Evolutionary conservation across 768 basidiomycete species (phyloP).

Genomic region (Mycena kentingensis): DNA sequence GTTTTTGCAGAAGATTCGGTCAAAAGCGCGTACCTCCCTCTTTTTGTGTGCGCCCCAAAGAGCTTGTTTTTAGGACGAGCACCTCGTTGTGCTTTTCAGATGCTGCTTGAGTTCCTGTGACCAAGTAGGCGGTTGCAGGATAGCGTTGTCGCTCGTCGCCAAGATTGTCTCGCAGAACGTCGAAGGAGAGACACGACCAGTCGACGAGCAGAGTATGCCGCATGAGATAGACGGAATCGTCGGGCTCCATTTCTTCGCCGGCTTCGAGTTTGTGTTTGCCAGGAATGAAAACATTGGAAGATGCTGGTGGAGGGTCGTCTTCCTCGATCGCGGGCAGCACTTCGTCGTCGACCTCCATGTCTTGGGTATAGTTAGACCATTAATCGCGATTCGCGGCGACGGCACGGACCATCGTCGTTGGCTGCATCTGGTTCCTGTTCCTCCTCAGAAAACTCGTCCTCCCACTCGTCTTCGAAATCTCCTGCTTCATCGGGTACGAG

Average conservation of each 20-base stretch:
- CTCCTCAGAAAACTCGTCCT: conserved; percentile 87
- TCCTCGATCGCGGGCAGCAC: conserved; percentile 82
- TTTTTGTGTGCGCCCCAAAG: conserved; percentile 85
- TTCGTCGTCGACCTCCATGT: conserved; percentile 81
- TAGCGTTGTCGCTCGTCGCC: conserved; percentile 89
- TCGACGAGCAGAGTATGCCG: conserved; percentile 91
- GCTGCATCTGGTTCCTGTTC: conserved; percentile 68
- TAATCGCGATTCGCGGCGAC: not conserved
- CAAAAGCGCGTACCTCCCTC: conserved; percentile 72
- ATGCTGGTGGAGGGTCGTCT: conserved; percentile 64
- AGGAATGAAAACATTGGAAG: conserved; percentile 74
- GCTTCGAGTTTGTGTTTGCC: conserved; percentile 72
- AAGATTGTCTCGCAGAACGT: conserved; percentile 83
- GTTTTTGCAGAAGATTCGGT: conserved; percentile 3
- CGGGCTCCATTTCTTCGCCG: conserved; percentile 90
- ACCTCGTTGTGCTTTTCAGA: conserved; percentile 80
- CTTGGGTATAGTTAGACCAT: conserved; percentile 40
- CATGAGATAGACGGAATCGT: conserved; percentile 94
- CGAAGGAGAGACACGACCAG: conserved; percentile 98
- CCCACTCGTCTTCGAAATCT: conserved; percentile 98
- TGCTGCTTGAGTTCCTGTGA: conserved; percentile 94
- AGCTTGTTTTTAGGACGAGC: conserved; percentile 88
- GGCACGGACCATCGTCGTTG: conserved; percentile 61
- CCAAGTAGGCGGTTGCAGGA: conserved; percentile 85
- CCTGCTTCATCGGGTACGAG: conserved; percentile 70